Evolutionary conservation across 73 alveolate genomes (phyloP), one percentile per base, ranked within the genome.

Genomic region (Halteria grandinella): DNA sequence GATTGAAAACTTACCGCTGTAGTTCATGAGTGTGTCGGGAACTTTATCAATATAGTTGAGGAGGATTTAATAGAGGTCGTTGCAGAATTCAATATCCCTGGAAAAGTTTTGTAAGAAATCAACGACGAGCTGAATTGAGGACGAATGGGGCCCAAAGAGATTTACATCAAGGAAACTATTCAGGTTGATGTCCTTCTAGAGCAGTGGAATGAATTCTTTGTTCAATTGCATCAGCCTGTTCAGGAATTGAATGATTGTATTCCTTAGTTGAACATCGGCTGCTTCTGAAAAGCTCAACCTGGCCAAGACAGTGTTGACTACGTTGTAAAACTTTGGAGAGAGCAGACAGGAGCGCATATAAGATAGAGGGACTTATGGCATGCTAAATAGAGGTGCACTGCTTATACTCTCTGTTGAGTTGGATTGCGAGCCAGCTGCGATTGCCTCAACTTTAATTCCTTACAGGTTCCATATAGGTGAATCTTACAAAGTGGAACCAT

Each of bases 311-410:
- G 40, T 59, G 51, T 75, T 75, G 21, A 57, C 58, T 3, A 47
- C 57, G 27, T 45, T 33, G 45, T 43, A 75, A 49, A 27, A 75
- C 25, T 27, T 29, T 15, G 75, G 74, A 17, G 57, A 50, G 7
- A 75, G 79, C 40, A 75, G 40, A 17, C 88, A 75, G 14, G 88
- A 75, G 24, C 88, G 37, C 70, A 59, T 21, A 33, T 43, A 75
- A 24, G 53, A 29, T 8, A 59, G 15, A 0, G 88, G 88, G 27
- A 75, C 60, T 0, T 31, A 32, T 39, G 36, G 2, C 39, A 40
- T 27, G 25, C 25, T 39, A 24, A 62, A 62, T 8, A 62, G 11
- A 12, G 78, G 20, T 40, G 62, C 40, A 14, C 7, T n/a, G n/a
- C n/a, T n/a, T n/a, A n/a, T n/a, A n/a, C n/a, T n/a, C n/a, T n/a